Base-by-base conservation (phyloP, 2,329 filamentous ascomycete species). In the Apiospora rasikravindrae region DNA sequence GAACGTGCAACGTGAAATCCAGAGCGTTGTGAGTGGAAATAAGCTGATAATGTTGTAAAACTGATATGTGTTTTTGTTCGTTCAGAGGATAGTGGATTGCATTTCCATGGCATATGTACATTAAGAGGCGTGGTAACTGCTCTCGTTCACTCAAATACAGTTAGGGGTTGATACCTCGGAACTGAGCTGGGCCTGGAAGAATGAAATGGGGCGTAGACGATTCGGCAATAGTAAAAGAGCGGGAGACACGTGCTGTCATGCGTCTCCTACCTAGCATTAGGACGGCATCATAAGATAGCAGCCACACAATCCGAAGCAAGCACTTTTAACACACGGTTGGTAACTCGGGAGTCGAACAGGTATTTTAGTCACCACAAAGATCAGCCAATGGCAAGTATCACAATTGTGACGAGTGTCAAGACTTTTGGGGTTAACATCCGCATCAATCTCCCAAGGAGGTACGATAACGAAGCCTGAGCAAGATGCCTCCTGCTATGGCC, bases 1-100 rank as follows among this genome's bases (percentile, higher is more conserved):
- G 26, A 76, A 74, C 0, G 81, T 72, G 22, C 71, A 72, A 24
- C 57, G 22, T 6, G 44, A 22, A 26, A 53, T 72, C 53, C 57
- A 64, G 44, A 29, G 37, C 29, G 29, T 72, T 45, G 22, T 68
- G 16, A 26, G 40, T 10, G 68, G 57, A 2, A 29, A 67, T n/a
- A 67, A 37, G 3, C 29, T 67, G 42, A 71, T 71, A 40, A 47
- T 4, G 14, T 71, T 66, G 14, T 69, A 16, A 69, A 14, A 6
- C 3, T 24, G 45, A 2, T 33, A 24, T 47, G 37, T 49, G 19
- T 4, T n/a, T 4, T 26, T n/a, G n/a, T 16, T 19, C 6, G 19
- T 24, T 0, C 8, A 11, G 16, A 26, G 26, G 26, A 61, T 10
- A 33, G 53, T 14, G 26, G 6, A 4, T 61, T 4, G 29, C 8